Evolutionary conservation across 2,329 filamentous ascomycete genomes (phyloP).

Genomic region (Fusarium sp.): DNA sequence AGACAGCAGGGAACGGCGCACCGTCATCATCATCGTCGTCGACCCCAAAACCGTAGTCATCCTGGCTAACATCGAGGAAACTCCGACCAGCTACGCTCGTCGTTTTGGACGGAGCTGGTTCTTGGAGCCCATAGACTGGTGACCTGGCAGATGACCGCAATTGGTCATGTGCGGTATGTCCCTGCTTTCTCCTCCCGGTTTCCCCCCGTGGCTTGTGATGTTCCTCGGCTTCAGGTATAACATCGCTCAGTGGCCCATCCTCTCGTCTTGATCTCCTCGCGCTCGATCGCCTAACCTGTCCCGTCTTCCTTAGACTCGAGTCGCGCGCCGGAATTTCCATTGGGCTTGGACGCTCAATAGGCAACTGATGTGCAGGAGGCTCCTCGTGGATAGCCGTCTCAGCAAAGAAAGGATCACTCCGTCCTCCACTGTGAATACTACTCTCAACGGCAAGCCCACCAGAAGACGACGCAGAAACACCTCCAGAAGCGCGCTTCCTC

Average conservation of each 20-base stretch:
- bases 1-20: slow-evolving; percentile 76
- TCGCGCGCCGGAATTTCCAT: slow-evolving; percentile 71
- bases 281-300: slow-evolving; percentile 64
- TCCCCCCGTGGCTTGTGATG: slow-evolving; percentile 38
- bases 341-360: slow-evolving; percentile 35
- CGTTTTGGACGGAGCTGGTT: slow-evolving; percentile 33
- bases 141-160: slow-evolving; percentile 26
- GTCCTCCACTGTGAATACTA: slow-evolving; percentile 51
- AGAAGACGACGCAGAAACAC: slow-evolving; percentile 34
- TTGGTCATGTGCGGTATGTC: slow-evolving; percentile 23
- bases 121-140: slow-evolving; percentile 38
- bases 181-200: slow-evolving; percentile 30
- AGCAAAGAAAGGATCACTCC: slow-evolving; percentile 62
- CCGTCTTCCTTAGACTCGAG: slow-evolving; percentile 73
- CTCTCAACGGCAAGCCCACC: slow-evolving; percentile 53
- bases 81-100: slow-evolving; percentile 35
- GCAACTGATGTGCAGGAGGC: slow-evolving; percentile 47
- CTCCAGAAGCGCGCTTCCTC: slow-evolving; percentile 62
- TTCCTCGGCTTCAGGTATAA: slow-evolving; percentile 59
- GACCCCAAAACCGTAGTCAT: slow-evolving; percentile 46
- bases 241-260: slow-evolving; percentile 51
- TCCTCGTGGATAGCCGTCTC: slow-evolving; percentile 70
- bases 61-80: slow-evolving; percentile 45
- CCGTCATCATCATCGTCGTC: slow-evolving; percentile 66
- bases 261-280: slow-evolving; percentile 63